Percentiles rank a stretch among this genome's conserved stretches.
Conservation (phyloP, 2,329 filamentous ascomycete species). For the Diaporthe eres region DNA sequence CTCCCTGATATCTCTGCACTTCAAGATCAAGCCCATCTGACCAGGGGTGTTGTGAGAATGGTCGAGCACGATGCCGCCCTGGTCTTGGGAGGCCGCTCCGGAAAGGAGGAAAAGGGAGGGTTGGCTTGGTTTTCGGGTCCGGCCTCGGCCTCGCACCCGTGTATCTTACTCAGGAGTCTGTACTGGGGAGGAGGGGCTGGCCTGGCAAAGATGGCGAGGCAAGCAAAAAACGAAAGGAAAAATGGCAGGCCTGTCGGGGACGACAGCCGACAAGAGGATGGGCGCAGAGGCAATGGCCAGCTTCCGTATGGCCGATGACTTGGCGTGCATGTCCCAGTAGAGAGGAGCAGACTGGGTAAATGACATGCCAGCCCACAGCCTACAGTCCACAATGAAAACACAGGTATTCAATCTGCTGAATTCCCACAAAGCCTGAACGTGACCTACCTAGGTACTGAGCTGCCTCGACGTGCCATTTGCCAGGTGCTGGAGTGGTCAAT, state of each 20-base stretch:
- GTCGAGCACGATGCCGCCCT: constrained; percentile 37
- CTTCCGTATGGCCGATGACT: constrained; percentile 3
- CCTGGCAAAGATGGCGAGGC: background rate
- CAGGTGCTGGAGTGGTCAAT: background rate
- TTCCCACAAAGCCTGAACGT: background rate
- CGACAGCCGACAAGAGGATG: background rate
- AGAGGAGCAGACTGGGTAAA: background rate
- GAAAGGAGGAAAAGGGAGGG: too few species aligned
- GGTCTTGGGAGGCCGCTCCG: constrained; percentile 4
- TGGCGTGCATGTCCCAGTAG: constrained; percentile 6
- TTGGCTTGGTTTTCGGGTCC: background rate
- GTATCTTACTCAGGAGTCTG: background rate
- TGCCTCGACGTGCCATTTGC: background rate
- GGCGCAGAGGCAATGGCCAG: background rate
- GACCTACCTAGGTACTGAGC: background rate
- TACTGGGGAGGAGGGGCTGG: background rate
- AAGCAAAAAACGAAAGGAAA: background rate
- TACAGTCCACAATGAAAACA: background rate
- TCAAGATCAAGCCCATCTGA: constrained; percentile 91
- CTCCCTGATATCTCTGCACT: constrained; percentile 95
- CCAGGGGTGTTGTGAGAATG: constrained; percentile 13
- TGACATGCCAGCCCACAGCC: background rate
- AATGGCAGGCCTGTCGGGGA: background rate
- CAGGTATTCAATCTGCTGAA: background rate
- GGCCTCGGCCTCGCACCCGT: constrained; percentile 9